Percentiles rank a stretch among this genome's conserved stretches.
These are phyloP conservation scores for Diaporthe batatas DNA, from an alignment of 2,329 filamentous ascomycete genomes.

Conservation along the genomic window DNA sequence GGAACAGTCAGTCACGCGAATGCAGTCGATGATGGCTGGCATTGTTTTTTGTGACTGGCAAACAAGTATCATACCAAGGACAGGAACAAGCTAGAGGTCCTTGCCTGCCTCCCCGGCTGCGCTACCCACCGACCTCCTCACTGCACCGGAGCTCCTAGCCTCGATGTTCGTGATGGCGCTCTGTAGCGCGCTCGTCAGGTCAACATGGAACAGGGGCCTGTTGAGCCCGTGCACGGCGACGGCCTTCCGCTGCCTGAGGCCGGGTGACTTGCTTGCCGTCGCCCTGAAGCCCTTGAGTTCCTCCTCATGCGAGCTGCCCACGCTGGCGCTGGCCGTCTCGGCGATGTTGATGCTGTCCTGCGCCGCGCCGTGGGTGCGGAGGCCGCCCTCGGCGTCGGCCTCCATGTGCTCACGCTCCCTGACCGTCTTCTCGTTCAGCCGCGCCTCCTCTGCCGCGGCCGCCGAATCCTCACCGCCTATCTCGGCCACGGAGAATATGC, in stretches of 20 bases:
- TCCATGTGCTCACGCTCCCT: conserved; percentile 30
- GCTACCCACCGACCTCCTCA: conserved; percentile 43
- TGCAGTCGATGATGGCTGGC: background rate
- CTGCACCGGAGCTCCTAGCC: conserved; percentile 54
- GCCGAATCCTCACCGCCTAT: conserved; percentile 79
- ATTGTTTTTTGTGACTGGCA: background rate
- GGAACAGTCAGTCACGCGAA: background rate
- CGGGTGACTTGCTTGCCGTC: conserved; percentile 50
- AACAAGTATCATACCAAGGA: conserved; percentile 11
- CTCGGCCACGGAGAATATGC: conserved; percentile 95
- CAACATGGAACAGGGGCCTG: conserved; percentile 92
- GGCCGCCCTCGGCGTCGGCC: conserved; percentile 38
- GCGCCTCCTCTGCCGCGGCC: conserved; percentile 75
- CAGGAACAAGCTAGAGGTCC: conserved; percentile 38
- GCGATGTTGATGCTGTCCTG: conserved; percentile 39
- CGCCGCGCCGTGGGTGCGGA: background rate
- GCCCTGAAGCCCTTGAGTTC: conserved; percentile 50
- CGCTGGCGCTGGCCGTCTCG: conserved; percentile 42
- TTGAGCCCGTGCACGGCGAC: conserved; percentile 88
- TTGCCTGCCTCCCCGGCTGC: conserved; percentile 10
- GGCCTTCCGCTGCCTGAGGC: conserved; percentile 60
- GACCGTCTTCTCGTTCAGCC: conserved; percentile 67
- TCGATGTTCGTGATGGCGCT: conserved; percentile 86
- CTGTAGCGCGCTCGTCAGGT: conserved; percentile 89
- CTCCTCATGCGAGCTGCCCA: conserved; percentile 43